Percentiles rank a stretch among this genome's conserved stretches.
phyloP scores from a whole-genome alignment of 2,329 filamentous ascomycete species.

The Didymella arachidicola region DNA sequence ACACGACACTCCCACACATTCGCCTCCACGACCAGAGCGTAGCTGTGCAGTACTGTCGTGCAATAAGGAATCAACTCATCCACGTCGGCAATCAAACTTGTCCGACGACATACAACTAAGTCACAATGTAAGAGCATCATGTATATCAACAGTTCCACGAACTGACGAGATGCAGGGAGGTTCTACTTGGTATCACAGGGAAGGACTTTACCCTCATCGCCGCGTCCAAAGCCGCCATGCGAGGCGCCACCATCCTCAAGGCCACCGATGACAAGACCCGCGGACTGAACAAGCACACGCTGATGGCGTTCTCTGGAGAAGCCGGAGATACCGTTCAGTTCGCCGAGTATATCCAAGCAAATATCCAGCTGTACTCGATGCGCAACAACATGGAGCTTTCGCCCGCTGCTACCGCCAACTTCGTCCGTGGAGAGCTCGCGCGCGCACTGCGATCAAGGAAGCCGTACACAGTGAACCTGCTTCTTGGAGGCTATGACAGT shows the following conservation, averaged over 20 bases:
- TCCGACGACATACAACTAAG: constrained; percentile 22
- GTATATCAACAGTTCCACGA: not conserved
- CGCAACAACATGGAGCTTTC: constrained; percentile 93
- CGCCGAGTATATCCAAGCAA: constrained; percentile 98
- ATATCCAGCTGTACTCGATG: constrained; percentile 98
- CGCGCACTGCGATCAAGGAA: constrained; percentile 88
- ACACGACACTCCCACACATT: not conserved
- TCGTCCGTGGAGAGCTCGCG: constrained; percentile 92
- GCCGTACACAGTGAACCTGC: constrained; percentile 95
- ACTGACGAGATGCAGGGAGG: constrained; percentile 75
- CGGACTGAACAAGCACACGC: constrained; percentile 87
- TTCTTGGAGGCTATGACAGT: constrained; percentile 91
- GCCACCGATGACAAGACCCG: constrained; percentile 96
- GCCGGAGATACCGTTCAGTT: constrained; percentile 99
- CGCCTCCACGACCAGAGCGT: not conserved
- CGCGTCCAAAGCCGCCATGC: constrained; percentile 97
- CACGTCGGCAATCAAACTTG: not conserved
- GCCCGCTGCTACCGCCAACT: constrained; percentile 86
- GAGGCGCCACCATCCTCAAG: constrained; percentile 95
- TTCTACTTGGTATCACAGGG: constrained; percentile 96
- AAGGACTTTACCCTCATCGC: constrained; percentile 99
- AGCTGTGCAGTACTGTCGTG: not conserved
- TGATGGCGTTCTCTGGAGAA: constrained; percentile 96
- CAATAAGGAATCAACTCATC: not conserved
- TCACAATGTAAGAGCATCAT: constrained; percentile 43